Evolutionary conservation across 1,284 basidiomycete species (phyloP), one percentile per base, ranked within the genome.

Genomic region (Boletus semigastroideus): DNA sequence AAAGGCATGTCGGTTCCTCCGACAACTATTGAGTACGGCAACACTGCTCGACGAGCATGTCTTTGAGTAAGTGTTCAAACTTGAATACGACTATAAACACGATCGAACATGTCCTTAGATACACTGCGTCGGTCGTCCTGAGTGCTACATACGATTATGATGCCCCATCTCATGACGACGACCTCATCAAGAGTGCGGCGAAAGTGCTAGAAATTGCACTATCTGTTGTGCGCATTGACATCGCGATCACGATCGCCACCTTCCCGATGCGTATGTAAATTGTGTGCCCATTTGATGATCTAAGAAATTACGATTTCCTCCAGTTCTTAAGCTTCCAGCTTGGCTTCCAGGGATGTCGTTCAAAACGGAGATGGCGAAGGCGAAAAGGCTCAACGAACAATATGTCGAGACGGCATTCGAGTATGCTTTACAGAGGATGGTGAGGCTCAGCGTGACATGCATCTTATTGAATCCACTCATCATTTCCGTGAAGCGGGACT

Each of bases 341-440:
- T 63, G 61, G 62, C 28, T 63, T 14, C 61, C 64, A 1, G 62
- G 57, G 1, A 54, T 66, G 56, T 46, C 45, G 1, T 54, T 66
- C 27, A 65, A 63, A 13, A 37, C 11, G 7, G 19, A 56, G 3
- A 53, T 63, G 42, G 46, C 19, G 1, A 6, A 11, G 11, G 50
- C 52, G 2, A 51, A 13, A 5, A 16, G 42, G n/a, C 42, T 53
- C 11, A 14, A 51, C 19, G 22, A 1, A 3, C 28, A 42, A 11
- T 59, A 53, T 19, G 39, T 59, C 14, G 56, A 63, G 41, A 49
- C 14, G 0, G 37, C 52, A 1, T 67, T 63, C 22, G n/a, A 65
- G 12, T 38, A 53, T 30, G 49, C 60, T 13, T 34, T 58, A 28
- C 36, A 40, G 20, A 53, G 19, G 42, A 11, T 34, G 47, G 61